Base-by-base conservation (phyloP, 371 early-diverging fungal genomes). In the Vavraia culicis region DNA sequence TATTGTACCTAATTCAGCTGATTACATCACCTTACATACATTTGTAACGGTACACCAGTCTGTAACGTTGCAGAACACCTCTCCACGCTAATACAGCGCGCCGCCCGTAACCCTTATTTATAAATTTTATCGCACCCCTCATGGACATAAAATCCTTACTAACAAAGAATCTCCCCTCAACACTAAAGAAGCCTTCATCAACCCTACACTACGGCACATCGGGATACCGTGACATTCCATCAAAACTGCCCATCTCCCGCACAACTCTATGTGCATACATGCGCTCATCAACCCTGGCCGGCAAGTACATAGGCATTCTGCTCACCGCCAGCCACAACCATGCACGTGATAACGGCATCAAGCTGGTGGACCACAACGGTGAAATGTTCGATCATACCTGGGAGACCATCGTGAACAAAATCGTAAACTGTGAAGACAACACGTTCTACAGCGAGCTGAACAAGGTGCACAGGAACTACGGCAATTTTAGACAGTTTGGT, bases 241-340 rank as follows among this genome's bases (percentile, higher is more conserved):
- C 27, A 8, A 52, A 59, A 15, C 48, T 57, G 35, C 36, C 18
- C 9, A 54, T 90, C 69, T 91, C 82, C 74, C 77, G 85, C 48
- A 79, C 82, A 16, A 90, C 83, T 45, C 74, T 93, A 46, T 70
- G 91, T 52, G 88, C 88, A 10, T 77, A 78, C 15, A 71, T 93
- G 41, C 78, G 93, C 48, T 85, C 87, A 13, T 79, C 82, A 60
- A 77, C 76, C 61, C 72, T 83, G 43, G 71, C 76, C 44, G 86
- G 90, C 40, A 74, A 80, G 53, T 72, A 73, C 49, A 85, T 98
- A 52, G 99, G 99, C 55, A 78, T 87, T 35, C 90, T 94, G 90
- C 76, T 98, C 52, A 98, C 99, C 40, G 99, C 95, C 34, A 87
- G 88, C 31, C 99, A 98, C 72, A 95, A 95, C 69, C 83, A 87